Conservation (phyloP, 495 filamentous ascomycete genomes). For the Aspergillus bertholletiae region DNA sequence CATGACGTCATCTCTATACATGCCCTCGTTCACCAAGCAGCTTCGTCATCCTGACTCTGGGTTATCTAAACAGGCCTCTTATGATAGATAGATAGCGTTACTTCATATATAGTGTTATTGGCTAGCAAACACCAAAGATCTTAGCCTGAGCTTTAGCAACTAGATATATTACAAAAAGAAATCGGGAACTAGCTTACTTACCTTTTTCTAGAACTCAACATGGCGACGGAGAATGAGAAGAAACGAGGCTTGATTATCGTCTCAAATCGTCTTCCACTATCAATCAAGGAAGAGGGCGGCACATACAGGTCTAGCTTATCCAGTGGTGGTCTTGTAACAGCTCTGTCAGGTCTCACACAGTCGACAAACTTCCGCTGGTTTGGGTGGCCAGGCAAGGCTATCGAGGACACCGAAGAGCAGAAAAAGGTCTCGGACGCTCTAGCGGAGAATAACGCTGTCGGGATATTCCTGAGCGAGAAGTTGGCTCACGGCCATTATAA, state of each 20-base stretch:
- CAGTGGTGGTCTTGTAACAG: conserved; percentile 84
- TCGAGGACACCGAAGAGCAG: conserved; percentile 34
- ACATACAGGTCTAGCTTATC: conserved; percentile 75
- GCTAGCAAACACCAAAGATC: too few relatives aligned
- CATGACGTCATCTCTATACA: too few relatives aligned
- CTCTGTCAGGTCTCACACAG: conserved; percentile 79
- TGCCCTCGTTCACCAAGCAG: too few relatives aligned
- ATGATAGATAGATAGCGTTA: too few relatives aligned
- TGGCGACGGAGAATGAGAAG: neutral
- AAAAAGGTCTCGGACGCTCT: conserved; percentile 42
- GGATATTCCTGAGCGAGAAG: conserved; percentile 51
- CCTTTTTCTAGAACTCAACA: neutral
- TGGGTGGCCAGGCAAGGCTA: conserved; percentile 83
- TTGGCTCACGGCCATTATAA: conserved; percentile 59
- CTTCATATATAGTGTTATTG: too few relatives aligned
- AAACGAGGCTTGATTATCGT: conserved; percentile 64
- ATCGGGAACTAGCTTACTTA: neutral
- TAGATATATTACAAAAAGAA: neutral
- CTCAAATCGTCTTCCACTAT: conserved; percentile 86
- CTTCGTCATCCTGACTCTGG: too few relatives aligned
- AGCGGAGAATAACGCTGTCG: conserved; percentile 47
- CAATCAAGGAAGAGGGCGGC: conserved; percentile 74
- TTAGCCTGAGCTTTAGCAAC: too few relatives aligned
- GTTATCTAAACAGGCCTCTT: too few relatives aligned
- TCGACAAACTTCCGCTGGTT: conserved; percentile 88